phyloP scores from a whole-genome alignment of 345 rosid species.

The Citrus sp. region DNA sequence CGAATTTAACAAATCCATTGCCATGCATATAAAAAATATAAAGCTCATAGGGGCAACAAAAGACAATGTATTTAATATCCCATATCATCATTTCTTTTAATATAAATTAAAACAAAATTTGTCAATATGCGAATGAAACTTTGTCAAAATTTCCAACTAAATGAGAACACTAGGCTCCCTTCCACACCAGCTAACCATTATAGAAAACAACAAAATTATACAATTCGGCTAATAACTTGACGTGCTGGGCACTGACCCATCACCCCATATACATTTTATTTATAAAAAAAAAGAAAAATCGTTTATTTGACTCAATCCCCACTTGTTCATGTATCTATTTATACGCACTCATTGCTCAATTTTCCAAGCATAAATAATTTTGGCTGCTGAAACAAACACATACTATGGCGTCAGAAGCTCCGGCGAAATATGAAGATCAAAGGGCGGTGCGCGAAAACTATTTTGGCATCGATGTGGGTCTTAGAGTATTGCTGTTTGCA shows the following conservation, averaged over 20 bases:
- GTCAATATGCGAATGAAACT: not conserved
- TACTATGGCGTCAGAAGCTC: constrained; percentile 15
- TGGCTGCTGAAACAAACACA: not conserved
- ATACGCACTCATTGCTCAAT: not conserved
- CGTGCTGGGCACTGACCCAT: not conserved
- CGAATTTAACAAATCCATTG: no score
- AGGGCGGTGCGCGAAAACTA: constrained; percentile 10
- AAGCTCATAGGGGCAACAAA: no score
- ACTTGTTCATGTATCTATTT: not conserved
- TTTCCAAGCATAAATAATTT: not conserved
- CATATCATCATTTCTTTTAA: not conserved
- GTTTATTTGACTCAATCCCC: not conserved
- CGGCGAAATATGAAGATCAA: constrained; percentile 9
- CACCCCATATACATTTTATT: no score
- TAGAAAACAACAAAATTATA: not conserved
- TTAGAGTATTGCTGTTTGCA: constrained; percentile 57
- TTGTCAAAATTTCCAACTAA: not conserved
- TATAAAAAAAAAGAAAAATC: no score
- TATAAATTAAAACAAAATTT: no score
- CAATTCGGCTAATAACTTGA: not conserved
- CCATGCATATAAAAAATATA: no score
- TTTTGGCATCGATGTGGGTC: constrained; percentile 32
- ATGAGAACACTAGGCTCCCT: not conserved
- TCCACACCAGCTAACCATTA: not conserved
- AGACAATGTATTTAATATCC: no score